Evolutionary conservation across 805 yeast species (phyloP).

Genomic region (Priceomyces castillae): DNA sequence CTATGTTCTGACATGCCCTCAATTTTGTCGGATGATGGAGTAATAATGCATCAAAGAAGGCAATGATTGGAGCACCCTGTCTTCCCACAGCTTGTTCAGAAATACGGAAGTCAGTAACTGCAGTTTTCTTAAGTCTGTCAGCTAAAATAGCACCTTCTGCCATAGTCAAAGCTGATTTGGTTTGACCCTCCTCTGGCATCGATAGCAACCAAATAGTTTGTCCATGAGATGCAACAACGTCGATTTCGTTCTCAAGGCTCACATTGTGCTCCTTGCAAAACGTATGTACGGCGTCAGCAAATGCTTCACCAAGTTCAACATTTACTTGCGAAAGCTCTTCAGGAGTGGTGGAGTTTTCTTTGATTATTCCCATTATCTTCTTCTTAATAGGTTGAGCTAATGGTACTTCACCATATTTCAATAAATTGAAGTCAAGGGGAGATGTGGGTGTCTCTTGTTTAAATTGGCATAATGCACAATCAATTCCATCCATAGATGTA

Average conservation of each 20-base stretch:
- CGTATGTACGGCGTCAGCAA: slow-evolving; percentile 9
- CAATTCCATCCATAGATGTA: slow-evolving; percentile 15
- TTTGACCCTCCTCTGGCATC: slow-evolving; percentile 10
- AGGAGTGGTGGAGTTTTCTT: slow-evolving; percentile 10
- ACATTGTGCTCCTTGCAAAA: slow-evolving; percentile 9
- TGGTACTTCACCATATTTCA: slow-evolving; percentile 12
- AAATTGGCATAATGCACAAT: slow-evolving; percentile 12
- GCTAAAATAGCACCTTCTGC: slow-evolving; percentile 21
- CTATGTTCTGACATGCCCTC: slow-evolving; percentile 23
- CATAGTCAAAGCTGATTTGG: slow-evolving; percentile 17
- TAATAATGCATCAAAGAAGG: slow-evolving; percentile 21
- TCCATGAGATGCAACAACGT: slow-evolving; percentile 23
- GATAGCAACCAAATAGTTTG: slow-evolving; percentile 24
- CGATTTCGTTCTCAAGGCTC: slow-evolving; percentile 9
- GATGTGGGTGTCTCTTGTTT: slow-evolving; percentile 5
- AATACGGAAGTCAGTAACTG: slow-evolving; percentile 19
- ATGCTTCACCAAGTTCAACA: slow-evolving; percentile 10
- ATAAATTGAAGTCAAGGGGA: slow-evolving; percentile 10
- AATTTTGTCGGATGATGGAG: slow-evolving; percentile 18
- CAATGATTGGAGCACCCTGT: slow-evolving; percentile 26
- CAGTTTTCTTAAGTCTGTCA: slow-evolving; percentile 14
- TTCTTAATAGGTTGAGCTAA: slow-evolving; percentile 9
- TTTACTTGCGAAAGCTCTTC: slow-evolving; percentile 12
- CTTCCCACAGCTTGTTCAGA: slow-evolving; percentile 24
- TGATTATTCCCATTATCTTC: slow-evolving; percentile 8